Conservation (phyloP, 495 filamentous ascomycete species). For the Penicillium bialowiezense region DNA sequence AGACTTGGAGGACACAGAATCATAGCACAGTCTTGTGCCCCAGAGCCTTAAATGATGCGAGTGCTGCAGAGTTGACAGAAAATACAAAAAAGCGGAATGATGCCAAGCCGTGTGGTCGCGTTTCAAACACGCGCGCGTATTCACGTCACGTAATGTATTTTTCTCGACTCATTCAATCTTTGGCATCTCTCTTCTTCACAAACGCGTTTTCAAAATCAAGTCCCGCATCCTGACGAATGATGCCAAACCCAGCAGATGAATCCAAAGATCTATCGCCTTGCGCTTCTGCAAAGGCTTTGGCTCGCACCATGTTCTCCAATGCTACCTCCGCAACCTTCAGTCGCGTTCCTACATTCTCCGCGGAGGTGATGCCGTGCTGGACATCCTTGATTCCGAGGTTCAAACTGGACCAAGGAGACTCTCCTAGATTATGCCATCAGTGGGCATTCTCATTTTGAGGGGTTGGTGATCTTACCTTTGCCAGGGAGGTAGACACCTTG, state of each 20-base stretch:
- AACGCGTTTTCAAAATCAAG: slow-evolving; percentile 11
- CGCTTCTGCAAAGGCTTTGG: slow-evolving; percentile 5
- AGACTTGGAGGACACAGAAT: no score
- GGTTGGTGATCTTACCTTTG: slow-evolving; percentile 1
- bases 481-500: slow-evolving; percentile 8
- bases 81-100: no score
- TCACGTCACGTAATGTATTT: no score
- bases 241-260: slow-evolving; percentile 11
- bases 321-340: slow-evolving; percentile 9
- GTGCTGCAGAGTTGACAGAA: no score
- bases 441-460: neutral
- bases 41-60: no score
- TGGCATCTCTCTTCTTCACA: slow-evolving; percentile 11
- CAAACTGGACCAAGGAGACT: slow-evolving; percentile 9
- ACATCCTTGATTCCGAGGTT: slow-evolving; percentile 14
- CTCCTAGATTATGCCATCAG: neutral
- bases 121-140: no score
- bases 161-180: no score
- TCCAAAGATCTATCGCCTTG: slow-evolving; percentile 6
- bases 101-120: no score
- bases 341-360: slow-evolving; percentile 3
- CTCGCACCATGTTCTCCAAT: slow-evolving; percentile 7
- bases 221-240: slow-evolving; percentile 10
- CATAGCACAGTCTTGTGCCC: no score
- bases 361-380: slow-evolving; percentile 6